Evolutionary conservation across 2,329 filamentous ascomycete species (phyloP).

Genomic region (Colletotrichum tofieldiae): DNA sequence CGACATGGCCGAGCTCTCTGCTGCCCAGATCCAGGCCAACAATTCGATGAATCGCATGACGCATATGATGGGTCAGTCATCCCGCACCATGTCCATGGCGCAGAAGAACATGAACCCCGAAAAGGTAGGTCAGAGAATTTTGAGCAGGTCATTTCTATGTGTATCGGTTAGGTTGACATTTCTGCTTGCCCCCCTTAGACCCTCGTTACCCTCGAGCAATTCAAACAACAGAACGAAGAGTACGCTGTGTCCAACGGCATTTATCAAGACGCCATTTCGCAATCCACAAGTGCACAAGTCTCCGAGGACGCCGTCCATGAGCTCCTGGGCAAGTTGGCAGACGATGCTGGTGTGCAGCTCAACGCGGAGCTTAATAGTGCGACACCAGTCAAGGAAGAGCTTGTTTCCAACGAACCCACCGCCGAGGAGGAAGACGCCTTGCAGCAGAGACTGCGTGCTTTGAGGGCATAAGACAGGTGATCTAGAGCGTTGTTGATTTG

Average conservation of each 20-base stretch:
- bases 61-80: constrained; percentile 74
- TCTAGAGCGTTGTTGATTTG: background rate
- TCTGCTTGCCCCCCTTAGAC: constrained; percentile 55
- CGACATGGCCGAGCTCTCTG: constrained; percentile 74
- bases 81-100: constrained; percentile 70
- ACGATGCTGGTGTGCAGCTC: constrained; percentile 89
- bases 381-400: constrained; percentile 71
- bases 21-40: constrained; percentile 75
- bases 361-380: constrained; percentile 79
- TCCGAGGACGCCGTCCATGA: constrained; percentile 89
- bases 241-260: constrained; percentile 79
- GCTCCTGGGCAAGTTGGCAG: constrained; percentile 86
- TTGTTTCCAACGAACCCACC: constrained; percentile 76
- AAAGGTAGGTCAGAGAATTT: constrained; percentile 56
- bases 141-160: too few relatives aligned
- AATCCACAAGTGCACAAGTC: constrained; percentile 81
- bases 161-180: background rate
- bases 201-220: constrained; percentile 73
- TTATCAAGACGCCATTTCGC: constrained; percentile 88
- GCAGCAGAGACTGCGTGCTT: constrained; percentile 71
- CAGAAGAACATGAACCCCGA: constrained; percentile 74
- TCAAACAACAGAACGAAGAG: constrained; percentile 75
- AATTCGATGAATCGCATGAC: constrained; percentile 78
- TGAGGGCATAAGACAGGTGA: constrained; percentile 62
- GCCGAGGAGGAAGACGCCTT: constrained; percentile 86